Evolutionary conservation across 257 asterid genomes (phyloP), one percentile per base, ranked within the genome.

Genomic region (Coffea canephora): DNA sequence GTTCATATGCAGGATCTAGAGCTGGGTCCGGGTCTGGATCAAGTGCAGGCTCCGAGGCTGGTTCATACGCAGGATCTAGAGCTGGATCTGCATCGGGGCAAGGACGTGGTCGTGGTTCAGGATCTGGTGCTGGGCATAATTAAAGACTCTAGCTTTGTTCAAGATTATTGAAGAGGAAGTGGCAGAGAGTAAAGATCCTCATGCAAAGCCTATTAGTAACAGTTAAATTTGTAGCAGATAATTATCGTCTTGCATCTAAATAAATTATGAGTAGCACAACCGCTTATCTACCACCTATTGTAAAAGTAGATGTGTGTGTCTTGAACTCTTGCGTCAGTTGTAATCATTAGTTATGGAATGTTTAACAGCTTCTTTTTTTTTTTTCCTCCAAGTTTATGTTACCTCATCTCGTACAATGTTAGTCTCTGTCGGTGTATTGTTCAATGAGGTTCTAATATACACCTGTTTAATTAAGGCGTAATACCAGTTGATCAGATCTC

Each of bases 1-100:
- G 86, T 18, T 83, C 84, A 6, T 49, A 41, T 14, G 84, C 81
- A 0, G 86, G 86, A 3, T 83, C 87, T 0, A 74, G 84, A 18
- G 71, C 86, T 34, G 67, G 83, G 1, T 83, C 80, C 1, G 83
- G 78, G 31, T 59, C 77, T 16, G 76, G 83, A 13, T 75, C 78
- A 1, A 41, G 43, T 3, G 84, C 81, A 8, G 81, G 78, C 9
- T 81, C 81, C 6, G 46, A 61, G 43, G 84, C 81, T n/a, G 83
- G 86, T n/a, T 83, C 83, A 7, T 19, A 39, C 19, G 83, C 78
- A 0, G 86, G 81, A 0, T 83, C 86, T 6, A 50, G 84, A 23
- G 69, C 85, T 50, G 71, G 80, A 1, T 68, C 82, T 8, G 79
- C 73, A 12, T 54, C 82, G 50, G 62, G 85, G 15, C 41, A 62